Conservation (phyloP, 768 basidiomycete genomes). For the Pleurotus tuoliensis region DNA sequence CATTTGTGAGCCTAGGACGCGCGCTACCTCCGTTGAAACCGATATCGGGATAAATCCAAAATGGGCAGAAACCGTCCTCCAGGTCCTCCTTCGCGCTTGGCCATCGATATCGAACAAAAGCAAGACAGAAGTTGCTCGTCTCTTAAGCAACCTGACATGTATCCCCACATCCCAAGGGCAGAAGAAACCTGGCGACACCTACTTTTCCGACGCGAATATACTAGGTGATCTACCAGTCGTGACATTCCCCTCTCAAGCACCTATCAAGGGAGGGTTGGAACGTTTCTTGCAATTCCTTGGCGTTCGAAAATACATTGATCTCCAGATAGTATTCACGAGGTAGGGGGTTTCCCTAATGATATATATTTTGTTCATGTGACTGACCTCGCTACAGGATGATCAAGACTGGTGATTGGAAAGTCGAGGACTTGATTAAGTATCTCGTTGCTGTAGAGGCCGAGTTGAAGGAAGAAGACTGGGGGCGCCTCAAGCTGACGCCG, state of each 20-base stretch:
- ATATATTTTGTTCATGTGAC: neutral
- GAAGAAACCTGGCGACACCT: slow-evolving; percentile 66
- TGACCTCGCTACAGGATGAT: slow-evolving; percentile 56
- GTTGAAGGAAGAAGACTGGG: slow-evolving; percentile 39
- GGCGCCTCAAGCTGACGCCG: slow-evolving; percentile 60
- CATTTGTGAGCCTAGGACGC: slow-evolving; percentile 46
- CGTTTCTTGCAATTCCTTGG: slow-evolving; percentile 70
- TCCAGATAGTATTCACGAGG: slow-evolving; percentile 92
- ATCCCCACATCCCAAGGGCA: slow-evolving; percentile 76
- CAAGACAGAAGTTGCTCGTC: slow-evolving; percentile 43
- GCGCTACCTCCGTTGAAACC: slow-evolving; percentile 39
- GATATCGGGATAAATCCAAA: slow-evolving; percentile 61
- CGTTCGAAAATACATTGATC: slow-evolving; percentile 86
- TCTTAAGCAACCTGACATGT: slow-evolving; percentile 51
- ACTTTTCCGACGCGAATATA: slow-evolving; percentile 82
- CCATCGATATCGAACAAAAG: slow-evolving; percentile 46
- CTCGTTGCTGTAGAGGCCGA: slow-evolving; percentile 74
- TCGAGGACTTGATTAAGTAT: slow-evolving; percentile 81
- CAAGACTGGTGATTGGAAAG: slow-evolving; percentile 87
- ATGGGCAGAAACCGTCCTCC: slow-evolving; percentile 82
- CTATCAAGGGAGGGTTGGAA: slow-evolving; percentile 69
- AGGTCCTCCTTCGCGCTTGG: slow-evolving; percentile 69
- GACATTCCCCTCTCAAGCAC: slow-evolving; percentile 56
- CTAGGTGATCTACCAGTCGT: slow-evolving; percentile 89
- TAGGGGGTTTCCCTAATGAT: slow-evolving; percentile 18